These are phyloP conservation scores for Trichoderma cornu-damae DNA, from an alignment of 2,329 filamentous ascomycete genomes.

Conservation along the genomic window DNA sequence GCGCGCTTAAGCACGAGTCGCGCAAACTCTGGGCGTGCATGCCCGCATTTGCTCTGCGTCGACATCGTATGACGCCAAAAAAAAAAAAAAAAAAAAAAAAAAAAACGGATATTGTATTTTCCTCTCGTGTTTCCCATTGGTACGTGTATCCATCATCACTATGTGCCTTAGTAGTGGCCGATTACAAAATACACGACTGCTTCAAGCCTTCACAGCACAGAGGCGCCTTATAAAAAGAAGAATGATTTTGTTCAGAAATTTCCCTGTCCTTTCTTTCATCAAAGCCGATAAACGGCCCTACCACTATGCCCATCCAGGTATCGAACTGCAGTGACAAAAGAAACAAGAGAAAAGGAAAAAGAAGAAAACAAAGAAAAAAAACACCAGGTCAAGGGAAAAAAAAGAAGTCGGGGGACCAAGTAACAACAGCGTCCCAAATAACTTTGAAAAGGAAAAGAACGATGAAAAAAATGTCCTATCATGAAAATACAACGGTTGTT, in stretches of 20 bases:
- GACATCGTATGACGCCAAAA: no score
- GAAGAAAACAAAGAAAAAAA: neutral
- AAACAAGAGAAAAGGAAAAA: neutral
- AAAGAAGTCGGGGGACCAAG: neutral
- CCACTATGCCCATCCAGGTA: slow-evolving; percentile 16
- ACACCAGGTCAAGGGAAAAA: neutral
- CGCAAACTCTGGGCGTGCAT: no score
- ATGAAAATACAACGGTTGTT: neutral
- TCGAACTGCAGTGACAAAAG: slow-evolving; percentile 6
- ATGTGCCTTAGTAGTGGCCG: no score
- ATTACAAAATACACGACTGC: no score
- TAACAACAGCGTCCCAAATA: neutral
- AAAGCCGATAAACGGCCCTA: slow-evolving; percentile 2
- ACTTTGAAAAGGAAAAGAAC: neutral
- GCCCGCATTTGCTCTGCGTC: no score
- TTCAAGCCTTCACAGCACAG: neutral
- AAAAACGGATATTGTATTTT: no score
- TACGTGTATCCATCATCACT: no score
- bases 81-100: no score
- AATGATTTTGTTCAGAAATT: neutral
- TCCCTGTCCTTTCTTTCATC: slow-evolving; percentile 6
- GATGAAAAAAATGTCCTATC: neutral
- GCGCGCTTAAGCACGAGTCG: no score
- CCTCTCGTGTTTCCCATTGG: no score
- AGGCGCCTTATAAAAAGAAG: neutral